These are phyloP conservation scores for Ceratobasidium sp. DNA, from an alignment of 1,284 basidiomycete genomes.

Conservation along the genomic window DNA sequence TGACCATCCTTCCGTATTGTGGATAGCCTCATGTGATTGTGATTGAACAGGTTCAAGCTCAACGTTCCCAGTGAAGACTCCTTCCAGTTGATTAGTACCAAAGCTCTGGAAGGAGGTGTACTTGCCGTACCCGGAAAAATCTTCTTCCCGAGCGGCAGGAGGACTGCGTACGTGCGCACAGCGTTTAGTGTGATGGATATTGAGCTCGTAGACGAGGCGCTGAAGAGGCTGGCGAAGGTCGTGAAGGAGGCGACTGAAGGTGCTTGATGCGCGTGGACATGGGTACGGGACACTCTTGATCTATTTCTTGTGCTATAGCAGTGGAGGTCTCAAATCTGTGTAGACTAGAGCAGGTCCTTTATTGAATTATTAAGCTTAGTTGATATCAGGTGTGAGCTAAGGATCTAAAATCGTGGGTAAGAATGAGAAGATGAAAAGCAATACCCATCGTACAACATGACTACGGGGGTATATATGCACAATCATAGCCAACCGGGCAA, in stretches of 20 bases:
- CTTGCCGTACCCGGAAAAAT: constrained; percentile 83
- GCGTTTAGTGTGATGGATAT: constrained; percentile 78
- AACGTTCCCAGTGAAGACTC: constrained; percentile 67
- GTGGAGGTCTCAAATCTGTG: no score
- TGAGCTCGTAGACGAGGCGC: constrained; percentile 74
- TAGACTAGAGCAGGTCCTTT: no score
- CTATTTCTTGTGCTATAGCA: no score
- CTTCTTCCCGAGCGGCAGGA: constrained; percentile 73
- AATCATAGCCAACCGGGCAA: no score
- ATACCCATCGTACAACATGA: no score
- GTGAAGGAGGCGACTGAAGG: constrained; percentile 53
- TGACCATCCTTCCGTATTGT: constrained; percentile 40
- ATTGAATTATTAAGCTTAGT: no score
- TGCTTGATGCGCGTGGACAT: background rate
- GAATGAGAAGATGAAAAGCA: no score
- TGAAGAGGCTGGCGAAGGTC: constrained; percentile 68
- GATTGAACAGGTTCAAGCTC: constrained; percentile 75
- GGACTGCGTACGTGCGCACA: constrained; percentile 75
- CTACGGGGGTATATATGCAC: no score
- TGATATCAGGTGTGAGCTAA: no score
- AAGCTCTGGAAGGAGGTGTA: constrained; percentile 80
- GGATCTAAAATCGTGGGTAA: no score
- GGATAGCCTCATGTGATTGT: constrained; percentile 41
- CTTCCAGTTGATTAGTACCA: constrained; percentile 73
- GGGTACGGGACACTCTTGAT: no score